Conservation (phyloP, 257 asterid genomes). For the Gardenia jasminoides region DNA sequence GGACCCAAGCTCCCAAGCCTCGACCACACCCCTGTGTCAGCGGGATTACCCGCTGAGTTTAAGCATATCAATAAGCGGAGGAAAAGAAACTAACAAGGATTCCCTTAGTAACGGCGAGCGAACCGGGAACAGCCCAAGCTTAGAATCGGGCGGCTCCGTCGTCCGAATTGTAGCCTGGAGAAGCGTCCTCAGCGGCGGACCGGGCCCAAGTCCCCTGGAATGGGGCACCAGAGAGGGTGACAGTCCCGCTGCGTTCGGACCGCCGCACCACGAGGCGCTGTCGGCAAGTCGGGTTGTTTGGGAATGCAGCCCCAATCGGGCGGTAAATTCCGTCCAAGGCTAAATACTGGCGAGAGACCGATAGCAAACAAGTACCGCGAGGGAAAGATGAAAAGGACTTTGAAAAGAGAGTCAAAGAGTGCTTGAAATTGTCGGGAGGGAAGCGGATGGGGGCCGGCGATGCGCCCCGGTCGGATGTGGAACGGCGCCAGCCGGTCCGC, state of each 20-base stretch:
- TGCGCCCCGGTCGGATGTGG: background rate
- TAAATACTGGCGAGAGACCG: too few species aligned
- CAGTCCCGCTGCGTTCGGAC: too few species aligned
- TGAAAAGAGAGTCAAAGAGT: too few species aligned
- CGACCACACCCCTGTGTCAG: too few species aligned
- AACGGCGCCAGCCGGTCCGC: too few species aligned
- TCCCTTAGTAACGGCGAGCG: conserved; percentile 49
- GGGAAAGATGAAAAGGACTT: too few species aligned
- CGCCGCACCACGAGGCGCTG: too few species aligned
- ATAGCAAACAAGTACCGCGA: too few species aligned
- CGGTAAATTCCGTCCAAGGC: too few species aligned
- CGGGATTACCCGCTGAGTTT: conserved; percentile 6
- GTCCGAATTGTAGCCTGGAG: conserved; percentile 22
- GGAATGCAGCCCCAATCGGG: too few species aligned
- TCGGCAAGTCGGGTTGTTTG: too few species aligned
- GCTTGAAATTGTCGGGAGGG: conserved; percentile 18
- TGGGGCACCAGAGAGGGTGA: conserved; percentile 19
- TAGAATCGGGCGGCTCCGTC: conserved; percentile 32
- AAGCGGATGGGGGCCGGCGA: background rate
- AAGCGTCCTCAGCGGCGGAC: conserved; percentile 5
- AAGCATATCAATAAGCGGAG: conserved; percentile 28
- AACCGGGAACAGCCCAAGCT: conserved; percentile 37
- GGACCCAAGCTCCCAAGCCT: too few species aligned
- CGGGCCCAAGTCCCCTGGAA: conserved; percentile 14
- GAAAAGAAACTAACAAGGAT: conserved; percentile 31